Conservation (phyloP, 495 filamentous ascomycete species). For the Terfezia boudieri region DNA sequence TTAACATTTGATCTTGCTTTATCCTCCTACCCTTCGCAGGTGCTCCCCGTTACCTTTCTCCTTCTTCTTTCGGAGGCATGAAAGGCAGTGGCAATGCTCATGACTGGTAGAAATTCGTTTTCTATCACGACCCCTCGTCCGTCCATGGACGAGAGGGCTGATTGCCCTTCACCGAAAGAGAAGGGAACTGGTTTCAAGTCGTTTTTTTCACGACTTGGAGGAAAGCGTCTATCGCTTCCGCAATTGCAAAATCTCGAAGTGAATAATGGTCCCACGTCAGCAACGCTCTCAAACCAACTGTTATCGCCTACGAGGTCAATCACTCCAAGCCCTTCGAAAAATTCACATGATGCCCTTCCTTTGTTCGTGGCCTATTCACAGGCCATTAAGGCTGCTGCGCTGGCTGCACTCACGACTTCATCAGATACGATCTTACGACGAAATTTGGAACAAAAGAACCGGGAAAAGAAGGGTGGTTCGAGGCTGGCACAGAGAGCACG, state of each 20-base stretch:
- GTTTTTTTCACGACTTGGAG: slow-evolving; percentile 16
- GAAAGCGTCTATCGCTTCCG: slow-evolving; percentile 12
- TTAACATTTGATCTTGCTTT: too few species aligned
- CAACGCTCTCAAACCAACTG: slow-evolving; percentile 8
- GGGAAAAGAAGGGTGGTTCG: slow-evolving; percentile 10
- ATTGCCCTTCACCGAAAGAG: not conserved
- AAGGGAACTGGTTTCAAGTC: slow-evolving; percentile 9
- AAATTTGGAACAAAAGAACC: slow-evolving; percentile 16
- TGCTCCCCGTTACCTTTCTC: not conserved
- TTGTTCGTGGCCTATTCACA: slow-evolving; percentile 85
- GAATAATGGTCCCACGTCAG: slow-evolving; percentile 11
- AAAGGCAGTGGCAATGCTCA: not conserved
- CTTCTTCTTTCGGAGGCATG: not conserved
- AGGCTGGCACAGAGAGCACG: slow-evolving; percentile 21
- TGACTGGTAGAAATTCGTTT: not conserved
- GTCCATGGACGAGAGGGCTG: not conserved
- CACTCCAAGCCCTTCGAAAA: slow-evolving; percentile 5
- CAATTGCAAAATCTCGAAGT: slow-evolving; percentile 13
- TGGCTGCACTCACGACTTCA: slow-evolving; percentile 30
- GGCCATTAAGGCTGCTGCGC: slow-evolving; percentile 34
- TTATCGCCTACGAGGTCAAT: slow-evolving; percentile 6
- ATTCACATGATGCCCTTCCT: slow-evolving; percentile 30
- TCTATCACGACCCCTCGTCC: not conserved
- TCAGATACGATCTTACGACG: slow-evolving; percentile 41
- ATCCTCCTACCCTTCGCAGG: not conserved